A percentile compares a stretch with the other conserved stretches of the same genome.
These are phyloP conservation scores for Cytospora piceicola DNA, from an alignment of 2,329 filamentous ascomycete genomes.

Conservation along the genomic window DNA sequence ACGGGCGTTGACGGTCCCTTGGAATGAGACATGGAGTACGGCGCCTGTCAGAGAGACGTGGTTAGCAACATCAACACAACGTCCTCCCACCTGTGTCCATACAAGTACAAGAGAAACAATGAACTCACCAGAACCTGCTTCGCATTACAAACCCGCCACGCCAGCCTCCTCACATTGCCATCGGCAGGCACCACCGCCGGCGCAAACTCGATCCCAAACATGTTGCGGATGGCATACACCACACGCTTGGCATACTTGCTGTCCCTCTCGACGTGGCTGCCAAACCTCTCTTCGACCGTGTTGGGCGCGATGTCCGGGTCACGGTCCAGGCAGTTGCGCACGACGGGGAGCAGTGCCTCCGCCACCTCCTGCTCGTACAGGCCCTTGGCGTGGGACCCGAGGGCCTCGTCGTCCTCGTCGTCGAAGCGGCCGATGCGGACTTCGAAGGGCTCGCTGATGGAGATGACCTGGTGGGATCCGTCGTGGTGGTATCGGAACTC, in stretches of 20 bases:
- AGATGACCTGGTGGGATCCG: constrained; percentile 90
- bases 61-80: background rate
- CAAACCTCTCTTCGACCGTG: constrained; percentile 79
- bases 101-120: background rate
- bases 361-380: constrained; percentile 74
- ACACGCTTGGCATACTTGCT: constrained; percentile 87
- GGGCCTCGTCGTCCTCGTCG: constrained; percentile 68
- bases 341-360: constrained; percentile 75
- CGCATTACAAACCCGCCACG: constrained; percentile 93
- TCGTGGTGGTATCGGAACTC: constrained; percentile 97
- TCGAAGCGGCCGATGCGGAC: constrained; percentile 82
- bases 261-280: constrained; percentile 81
- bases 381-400: constrained; percentile 53
- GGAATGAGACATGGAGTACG: constrained; percentile 51
- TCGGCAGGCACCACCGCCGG: constrained; percentile 91
- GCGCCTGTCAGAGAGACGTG: background rate
- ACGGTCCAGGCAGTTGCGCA: constrained; percentile 90
- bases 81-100: too few relatives aligned
- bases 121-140: constrained; percentile 86
- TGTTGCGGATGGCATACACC: constrained; percentile 91
- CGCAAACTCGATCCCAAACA: constrained; percentile 97
- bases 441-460: constrained; percentile 91
- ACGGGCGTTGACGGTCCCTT: constrained; percentile 65
- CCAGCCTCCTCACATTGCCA: constrained; percentile 85
- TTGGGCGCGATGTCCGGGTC: constrained; percentile 89